These are phyloP conservation scores for Pistacia atlantica DNA, from an alignment of 345 rosid genomes.

Conservation along the genomic window DNA sequence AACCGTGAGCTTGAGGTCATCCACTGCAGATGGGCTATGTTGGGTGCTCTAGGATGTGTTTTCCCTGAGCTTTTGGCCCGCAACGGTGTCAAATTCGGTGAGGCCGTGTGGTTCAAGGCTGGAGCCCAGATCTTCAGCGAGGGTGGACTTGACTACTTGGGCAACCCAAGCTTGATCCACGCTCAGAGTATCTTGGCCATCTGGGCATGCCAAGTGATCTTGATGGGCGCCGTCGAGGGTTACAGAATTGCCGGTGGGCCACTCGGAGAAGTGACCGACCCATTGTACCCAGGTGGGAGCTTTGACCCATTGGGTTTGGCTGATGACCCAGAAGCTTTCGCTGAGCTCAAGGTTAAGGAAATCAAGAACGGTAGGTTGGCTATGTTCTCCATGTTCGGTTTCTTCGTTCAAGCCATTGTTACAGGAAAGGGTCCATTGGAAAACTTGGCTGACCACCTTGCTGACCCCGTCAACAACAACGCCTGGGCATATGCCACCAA, in stretches of 20 bases:
- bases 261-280: slow-evolving; percentile 68
- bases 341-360: slow-evolving; percentile 83
- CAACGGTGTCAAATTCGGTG: slow-evolving; percentile 76
- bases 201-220: slow-evolving; percentile 66
- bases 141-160: slow-evolving; percentile 83
- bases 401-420: slow-evolving; percentile 86
- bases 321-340: slow-evolving; percentile 84
- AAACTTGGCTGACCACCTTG: slow-evolving; percentile 82
- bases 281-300: slow-evolving; percentile 80
- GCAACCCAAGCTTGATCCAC: slow-evolving; percentile 80
- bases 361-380: slow-evolving; percentile 82
- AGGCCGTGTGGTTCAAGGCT: slow-evolving; percentile 89
- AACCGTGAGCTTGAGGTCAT: slow-evolving; percentile 90
- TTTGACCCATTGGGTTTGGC: slow-evolving; percentile 86
- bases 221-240: slow-evolving; percentile 84
- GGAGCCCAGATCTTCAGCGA: slow-evolving; percentile 81
- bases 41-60: slow-evolving; percentile 77
- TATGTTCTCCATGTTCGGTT: slow-evolving; percentile 89
- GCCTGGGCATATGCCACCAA: slow-evolving; percentile 91
- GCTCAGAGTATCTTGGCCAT: slow-evolving; percentile 84
- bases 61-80: slow-evolving; percentile 81
- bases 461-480: slow-evolving; percentile 86
- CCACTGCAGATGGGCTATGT: slow-evolving; percentile 84
- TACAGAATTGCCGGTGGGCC: slow-evolving; percentile 76
- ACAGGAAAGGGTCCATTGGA: slow-evolving; percentile 82